phyloP scores from a whole-genome alignment of 2,329 filamentous ascomycete genomes.

The Diaporthe sp. region DNA sequence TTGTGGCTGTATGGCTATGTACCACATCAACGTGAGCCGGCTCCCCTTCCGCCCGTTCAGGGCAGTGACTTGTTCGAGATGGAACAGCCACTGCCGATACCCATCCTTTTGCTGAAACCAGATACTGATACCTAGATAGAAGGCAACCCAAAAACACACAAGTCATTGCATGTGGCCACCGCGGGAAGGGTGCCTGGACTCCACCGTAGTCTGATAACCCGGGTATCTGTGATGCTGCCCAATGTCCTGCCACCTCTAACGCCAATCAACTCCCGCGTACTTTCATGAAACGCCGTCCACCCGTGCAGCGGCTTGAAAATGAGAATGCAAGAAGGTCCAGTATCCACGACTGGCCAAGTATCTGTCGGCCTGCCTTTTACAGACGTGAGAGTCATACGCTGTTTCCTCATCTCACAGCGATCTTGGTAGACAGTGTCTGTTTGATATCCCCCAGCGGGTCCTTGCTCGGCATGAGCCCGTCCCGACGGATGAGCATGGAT shows the following conservation, averaged over 20 bases:
- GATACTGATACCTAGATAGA: background rate
- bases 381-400: no score
- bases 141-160: background rate
- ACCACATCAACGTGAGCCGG: background rate
- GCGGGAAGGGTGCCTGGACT: background rate
- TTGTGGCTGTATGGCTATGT: no score
- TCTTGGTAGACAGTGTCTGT: conserved; percentile 39
- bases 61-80: background rate
- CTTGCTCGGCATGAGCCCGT: conserved; percentile 55
- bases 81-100: background rate
- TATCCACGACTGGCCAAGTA: background rate
- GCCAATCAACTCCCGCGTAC: background rate
- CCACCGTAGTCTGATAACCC: conserved; percentile 3
- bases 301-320: background rate
- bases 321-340: background rate
- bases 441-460: conserved; percentile 30
- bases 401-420: background rate
- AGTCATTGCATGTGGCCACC: no score
- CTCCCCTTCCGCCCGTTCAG: no score
- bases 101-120: background rate
- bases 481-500: conserved; percentile 69
- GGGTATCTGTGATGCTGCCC: background rate
- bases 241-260: background rate
- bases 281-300: background rate
- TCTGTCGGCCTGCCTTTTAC: background rate